phyloP scores from a whole-genome alignment of 805 yeast genomes.

The Yarrowia osloensis region DNA sequence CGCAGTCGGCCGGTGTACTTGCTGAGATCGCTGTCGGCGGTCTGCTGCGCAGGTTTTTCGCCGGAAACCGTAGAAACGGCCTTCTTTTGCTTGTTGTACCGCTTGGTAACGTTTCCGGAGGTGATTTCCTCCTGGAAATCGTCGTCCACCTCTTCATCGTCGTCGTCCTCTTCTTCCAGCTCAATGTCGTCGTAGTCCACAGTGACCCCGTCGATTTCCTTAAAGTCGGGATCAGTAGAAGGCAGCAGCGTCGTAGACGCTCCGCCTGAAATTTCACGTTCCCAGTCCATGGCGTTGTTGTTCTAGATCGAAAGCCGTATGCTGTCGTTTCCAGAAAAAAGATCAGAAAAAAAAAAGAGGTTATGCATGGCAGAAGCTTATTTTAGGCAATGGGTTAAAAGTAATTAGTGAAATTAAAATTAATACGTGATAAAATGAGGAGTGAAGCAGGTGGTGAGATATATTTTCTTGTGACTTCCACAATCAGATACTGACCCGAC shows the following conservation, averaged over 20 bases:
- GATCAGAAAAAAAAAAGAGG: too few species aligned
- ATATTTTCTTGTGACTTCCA: too few species aligned
- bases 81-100: slow-evolving; percentile 23
- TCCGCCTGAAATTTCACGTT: neutral
- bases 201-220: slow-evolving; percentile 13
- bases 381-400: too few species aligned
- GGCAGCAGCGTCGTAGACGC: neutral
- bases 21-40: slow-evolving; percentile 26
- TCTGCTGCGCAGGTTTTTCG: neutral
- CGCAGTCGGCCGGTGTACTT: slow-evolving; percentile 35
- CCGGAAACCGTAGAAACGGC: neutral
- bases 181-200: slow-evolving; percentile 7
- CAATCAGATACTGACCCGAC: too few species aligned
- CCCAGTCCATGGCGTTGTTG: slow-evolving; percentile 2
- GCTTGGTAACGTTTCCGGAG: slow-evolving; percentile 20
- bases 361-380: too few species aligned
- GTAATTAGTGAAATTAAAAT: too few species aligned
- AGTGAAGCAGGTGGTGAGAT: too few species aligned
- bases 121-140: slow-evolving; percentile 11
- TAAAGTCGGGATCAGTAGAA: neutral
- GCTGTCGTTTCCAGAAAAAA: neutral
- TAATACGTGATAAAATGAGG: too few species aligned
- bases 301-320: too few species aligned
- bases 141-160: neutral
- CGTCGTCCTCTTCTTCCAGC: neutral